Evolutionary conservation across 495 filamentous ascomycete genomes (phyloP), one percentile per base, ranked within the genome.

Genomic region (Xylaria venustula): DNA sequence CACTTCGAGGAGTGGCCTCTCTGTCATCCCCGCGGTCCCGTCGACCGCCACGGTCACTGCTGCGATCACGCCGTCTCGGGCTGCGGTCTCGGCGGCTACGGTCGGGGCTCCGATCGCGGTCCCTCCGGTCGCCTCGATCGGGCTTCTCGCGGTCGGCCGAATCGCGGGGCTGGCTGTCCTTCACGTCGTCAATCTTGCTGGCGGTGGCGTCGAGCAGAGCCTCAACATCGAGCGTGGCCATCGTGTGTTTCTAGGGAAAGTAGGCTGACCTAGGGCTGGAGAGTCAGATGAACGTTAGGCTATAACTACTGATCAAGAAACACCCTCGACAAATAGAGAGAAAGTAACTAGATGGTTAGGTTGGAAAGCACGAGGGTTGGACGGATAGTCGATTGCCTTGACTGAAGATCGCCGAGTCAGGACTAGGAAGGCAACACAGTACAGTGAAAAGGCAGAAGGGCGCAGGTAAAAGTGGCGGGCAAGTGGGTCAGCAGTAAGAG

Each of bases 171-270:
- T 71, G 73, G 52, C 34, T 72, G 42, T 85, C 77, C 64, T 86
- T 85, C 53, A 69, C 65, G 47, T 81, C 78, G 77, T 78, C 64
- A 83, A 67, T 71, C 20, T 62, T 69, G 58, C 58, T 87, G 41
- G 92, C 92, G 65, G 92, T 92, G 34, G 90, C 91, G 78, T 96
- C 93, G 68, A 97, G 85, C 61, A 97, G 87, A 67, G 92, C 92
- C 83, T 97, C 92, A 67, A 96, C 91, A 73, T 96, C 91, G 71
- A 95, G 82, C 76, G 88, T 88, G 73, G 92, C 93, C 92, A 97
- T 97, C 49, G 67, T 78, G 62, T 58, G 63, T 28, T 51, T 52
- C 7, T 17, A n/a, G 2, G 26, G 11, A 36, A 57, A 47, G 19
- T 34, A 57, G 32, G 12, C 40, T 60, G 17, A 34, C 60, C 34